Evolutionary conservation across 306 rosid genomes (phyloP).

Genomic region (Trifolium pratense): DNA sequence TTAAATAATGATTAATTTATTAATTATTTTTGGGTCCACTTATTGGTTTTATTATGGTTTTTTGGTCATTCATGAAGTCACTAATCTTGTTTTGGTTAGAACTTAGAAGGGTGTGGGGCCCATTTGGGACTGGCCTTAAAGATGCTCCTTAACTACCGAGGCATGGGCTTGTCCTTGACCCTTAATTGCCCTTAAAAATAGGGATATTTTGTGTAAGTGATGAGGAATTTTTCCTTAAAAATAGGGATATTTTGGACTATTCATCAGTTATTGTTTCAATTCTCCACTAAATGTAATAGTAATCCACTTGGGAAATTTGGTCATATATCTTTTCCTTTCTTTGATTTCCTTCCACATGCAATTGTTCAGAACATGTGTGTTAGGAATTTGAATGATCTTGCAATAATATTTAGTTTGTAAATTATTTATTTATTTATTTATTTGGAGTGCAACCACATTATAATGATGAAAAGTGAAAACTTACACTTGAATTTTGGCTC

Average conservation of each 20-base stretch:
- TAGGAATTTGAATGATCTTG: conserved; percentile 11
- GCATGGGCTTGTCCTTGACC: conserved; percentile 44
- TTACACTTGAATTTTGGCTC: not conserved
- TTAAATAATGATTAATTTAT: conserved; percentile 17
- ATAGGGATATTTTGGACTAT: conserved; percentile 39
- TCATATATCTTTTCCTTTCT: conserved; percentile 28
- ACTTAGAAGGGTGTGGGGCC: conserved; percentile 30
- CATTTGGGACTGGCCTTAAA: conserved; percentile 24
- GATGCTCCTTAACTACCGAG: conserved; percentile 47
- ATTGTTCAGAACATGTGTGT: conserved; percentile 25
- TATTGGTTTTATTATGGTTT: conserved; percentile 31
- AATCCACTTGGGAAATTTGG: conserved; percentile 41
- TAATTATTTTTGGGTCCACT: conserved; percentile 44
- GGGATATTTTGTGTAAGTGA: conserved; percentile 39
- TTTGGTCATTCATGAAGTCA: conserved; percentile 45
- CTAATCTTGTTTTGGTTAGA: conserved; percentile 47
- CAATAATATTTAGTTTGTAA: conserved; percentile 25
- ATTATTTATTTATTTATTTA: not conserved
- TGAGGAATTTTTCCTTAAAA: conserved; percentile 32
- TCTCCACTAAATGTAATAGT: conserved; percentile 45
- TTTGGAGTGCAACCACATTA: not conserved
- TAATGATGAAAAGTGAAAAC: not conserved
- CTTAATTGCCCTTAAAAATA: conserved; percentile 44
- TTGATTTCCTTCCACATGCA: conserved; percentile 39
- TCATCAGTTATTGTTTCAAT: conserved; percentile 25